Base-by-base conservation (phyloP, 768 basidiomycete species). In the Kwoniella sp. region DNA sequence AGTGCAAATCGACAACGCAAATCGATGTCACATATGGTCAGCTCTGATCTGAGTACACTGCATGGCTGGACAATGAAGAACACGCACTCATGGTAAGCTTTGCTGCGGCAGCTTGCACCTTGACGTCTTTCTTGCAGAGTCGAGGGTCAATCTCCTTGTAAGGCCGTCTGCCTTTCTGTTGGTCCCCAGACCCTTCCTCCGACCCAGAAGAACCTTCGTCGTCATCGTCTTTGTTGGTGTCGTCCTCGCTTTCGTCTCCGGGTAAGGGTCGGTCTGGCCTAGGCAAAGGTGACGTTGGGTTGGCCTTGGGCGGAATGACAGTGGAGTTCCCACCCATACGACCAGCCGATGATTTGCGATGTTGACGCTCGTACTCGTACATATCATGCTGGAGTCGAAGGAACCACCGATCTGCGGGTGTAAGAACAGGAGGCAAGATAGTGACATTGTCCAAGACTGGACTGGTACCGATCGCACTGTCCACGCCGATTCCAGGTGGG, bases 41-140 rank as follows among this genome's bases (percentile, higher is more conserved):
- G 56, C 33, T 33, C 13, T 33, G 54, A 29, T 29, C 30, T 22
- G 26, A 22, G 25, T 53, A 22, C 3, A 22, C 51, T 3, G 8
- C 21, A n/a, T 21, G 33, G 5, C 13, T 33, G 33, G 33, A 33
- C 7, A 6, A 33, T 13, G 13, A 24, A 30, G 6, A n/a, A 25
- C 22, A 73, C 77, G 61, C 56, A 78, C 78, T 61, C 79, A 80
- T 80, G 15, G 68, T 69, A 24, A 80, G 48, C 48, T 63, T 76
- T 0, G 77, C 79, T 22, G 76, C 70, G 10, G 77, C 76, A 25
- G 72, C 79, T 48, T 74, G 76, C 2, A 76, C 74, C 37, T 69
- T 70, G 1, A 74, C 72, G 67, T 76, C 71, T 64, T 69, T 68
- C 65, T 80, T 80, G 58, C 79, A 80, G 12, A 74, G 36, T 27